A percentile compares a stretch with the other conserved stretches of the same genome.
These are phyloP conservation scores for Paecilomyces sp. DNA, from an alignment of 2,329 filamentous ascomycete species.

Conservation along the genomic window DNA sequence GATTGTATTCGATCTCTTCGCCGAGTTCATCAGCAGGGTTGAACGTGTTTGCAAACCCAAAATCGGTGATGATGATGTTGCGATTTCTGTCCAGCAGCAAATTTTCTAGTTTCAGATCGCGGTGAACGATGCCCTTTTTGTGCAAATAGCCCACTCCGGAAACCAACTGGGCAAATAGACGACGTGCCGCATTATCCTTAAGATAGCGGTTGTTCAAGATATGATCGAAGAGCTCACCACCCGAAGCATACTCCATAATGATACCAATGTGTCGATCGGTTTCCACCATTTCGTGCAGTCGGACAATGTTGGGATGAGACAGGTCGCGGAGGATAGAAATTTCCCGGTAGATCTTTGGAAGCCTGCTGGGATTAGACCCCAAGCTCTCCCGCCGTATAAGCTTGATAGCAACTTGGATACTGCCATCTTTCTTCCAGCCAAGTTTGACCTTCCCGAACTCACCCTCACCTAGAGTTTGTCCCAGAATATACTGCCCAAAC, in stretches of 20 bases:
- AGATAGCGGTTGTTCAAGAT: constrained; percentile 95
- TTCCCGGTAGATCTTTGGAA: constrained; percentile 96
- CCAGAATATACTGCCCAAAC: constrained; percentile 92
- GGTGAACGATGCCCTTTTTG: constrained; percentile 97
- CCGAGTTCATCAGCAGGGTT: constrained; percentile 79
- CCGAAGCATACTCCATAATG: constrained; percentile 95
- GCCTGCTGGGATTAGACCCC: constrained; percentile 76
- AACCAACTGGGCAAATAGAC: constrained; percentile 89
- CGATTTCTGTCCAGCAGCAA: constrained; percentile 88
- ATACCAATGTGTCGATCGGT: constrained; percentile 97
- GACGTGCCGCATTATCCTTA: constrained; percentile 83
- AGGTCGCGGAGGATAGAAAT: constrained; percentile 83
- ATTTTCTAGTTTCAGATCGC: constrained; percentile 95
- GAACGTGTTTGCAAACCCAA: constrained; percentile 98
- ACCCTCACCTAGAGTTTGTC: constrained; percentile 92
- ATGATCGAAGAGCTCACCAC: constrained; percentile 95
- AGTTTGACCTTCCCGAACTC: constrained; percentile 99
- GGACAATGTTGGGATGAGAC: constrained; percentile 93
- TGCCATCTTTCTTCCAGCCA: constrained; percentile 94
- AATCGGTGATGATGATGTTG: constrained; percentile 99
- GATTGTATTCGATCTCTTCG: constrained; percentile 81
- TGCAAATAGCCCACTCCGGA: constrained; percentile 96
- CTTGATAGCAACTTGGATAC: constrained; percentile 94
- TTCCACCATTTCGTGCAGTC: constrained; percentile 96
- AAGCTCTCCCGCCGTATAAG: constrained; percentile 88